Evolutionary conservation across 371 early-diverging fungal species (phyloP).

Genomic region (Mucor velutinosus): DNA sequence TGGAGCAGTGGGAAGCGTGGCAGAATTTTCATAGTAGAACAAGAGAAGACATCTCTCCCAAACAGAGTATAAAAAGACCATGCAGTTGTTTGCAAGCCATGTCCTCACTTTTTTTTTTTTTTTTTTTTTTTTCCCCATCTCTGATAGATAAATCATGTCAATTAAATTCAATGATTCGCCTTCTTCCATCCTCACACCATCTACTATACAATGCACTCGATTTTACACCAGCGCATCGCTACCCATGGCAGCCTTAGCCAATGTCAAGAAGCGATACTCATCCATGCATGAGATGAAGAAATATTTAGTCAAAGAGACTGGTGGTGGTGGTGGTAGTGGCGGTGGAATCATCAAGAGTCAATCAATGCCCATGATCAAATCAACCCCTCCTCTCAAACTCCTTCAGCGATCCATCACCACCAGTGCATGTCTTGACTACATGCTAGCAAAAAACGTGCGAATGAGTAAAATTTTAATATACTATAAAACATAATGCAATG

Average conservation of each 20-base stretch:
- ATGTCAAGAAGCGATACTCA: neutral
- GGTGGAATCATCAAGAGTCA: neutral
- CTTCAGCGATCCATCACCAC: constrained; percentile 16
- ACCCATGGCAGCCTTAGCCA: neutral
- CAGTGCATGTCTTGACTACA: constrained; percentile 22
- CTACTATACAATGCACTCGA: constrained; percentile 30
- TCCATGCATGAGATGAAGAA: constrained; percentile 8
- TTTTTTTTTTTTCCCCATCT: no score
- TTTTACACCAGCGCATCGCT: constrained; percentile 23
- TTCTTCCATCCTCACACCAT: constrained; percentile 23
- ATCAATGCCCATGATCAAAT: neutral
- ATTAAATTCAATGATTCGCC: constrained; percentile 13
- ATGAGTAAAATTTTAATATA: constrained; percentile 11
- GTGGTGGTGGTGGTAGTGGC: no score
- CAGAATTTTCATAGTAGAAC: neutral
- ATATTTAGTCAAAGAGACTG: neutral
- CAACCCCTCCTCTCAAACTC: neutral
- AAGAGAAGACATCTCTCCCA: neutral
- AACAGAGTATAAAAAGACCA: neutral
- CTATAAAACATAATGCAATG: neutral
- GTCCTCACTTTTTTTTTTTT: neutral
- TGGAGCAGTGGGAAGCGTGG: neutral
- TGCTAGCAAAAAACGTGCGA: constrained; percentile 32
- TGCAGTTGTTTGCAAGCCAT: no score
- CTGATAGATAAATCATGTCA: no score